phyloP scores from a whole-genome alignment of 2,329 filamentous ascomycete species.

The Fusarium transvaalense region DNA sequence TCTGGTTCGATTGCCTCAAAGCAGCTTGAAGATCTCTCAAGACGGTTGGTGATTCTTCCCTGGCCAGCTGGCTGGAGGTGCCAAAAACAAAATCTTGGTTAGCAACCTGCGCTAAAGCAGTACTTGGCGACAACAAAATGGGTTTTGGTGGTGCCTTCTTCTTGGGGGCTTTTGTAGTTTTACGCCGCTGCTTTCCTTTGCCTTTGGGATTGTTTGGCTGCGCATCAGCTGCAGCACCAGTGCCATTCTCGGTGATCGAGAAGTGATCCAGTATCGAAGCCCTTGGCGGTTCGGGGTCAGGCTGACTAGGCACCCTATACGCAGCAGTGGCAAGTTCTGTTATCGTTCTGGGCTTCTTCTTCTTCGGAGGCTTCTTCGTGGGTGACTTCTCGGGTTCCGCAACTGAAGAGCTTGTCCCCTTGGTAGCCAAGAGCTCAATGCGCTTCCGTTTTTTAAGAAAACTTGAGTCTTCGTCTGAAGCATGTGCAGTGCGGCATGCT shows the following conservation, averaged over 20 bases:
- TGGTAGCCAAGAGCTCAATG: slow-evolving; percentile 62
- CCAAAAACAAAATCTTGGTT: slow-evolving; percentile 86
- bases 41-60: slow-evolving; percentile 77
- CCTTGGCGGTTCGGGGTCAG: slow-evolving; percentile 48
- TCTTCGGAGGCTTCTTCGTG: slow-evolving; percentile 70
- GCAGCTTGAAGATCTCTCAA: slow-evolving; percentile 72
- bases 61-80: slow-evolving; percentile 84
- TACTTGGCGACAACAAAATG: slow-evolving; percentile 74
- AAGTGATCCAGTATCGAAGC: slow-evolving; percentile 62
- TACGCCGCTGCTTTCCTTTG: slow-evolving; percentile 53
- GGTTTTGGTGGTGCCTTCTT: slow-evolving; percentile 60
- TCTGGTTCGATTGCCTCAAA: slow-evolving; percentile 68
- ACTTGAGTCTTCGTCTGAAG: slow-evolving; percentile 48
- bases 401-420: slow-evolving; percentile 41
- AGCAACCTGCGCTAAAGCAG: slow-evolving; percentile 74
- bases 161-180: slow-evolving; percentile 52
- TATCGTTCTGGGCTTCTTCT: slow-evolving; percentile 82
- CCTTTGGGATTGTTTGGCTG: slow-evolving; percentile 46
- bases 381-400: slow-evolving; percentile 50
- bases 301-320: slow-evolving; percentile 61
- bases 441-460: slow-evolving; percentile 68
- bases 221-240: slow-evolving; percentile 3
- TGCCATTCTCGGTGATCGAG: slow-evolving; percentile 13
- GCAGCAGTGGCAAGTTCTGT: slow-evolving; percentile 82
- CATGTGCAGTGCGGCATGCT: slow-evolving; percentile 21